Evolutionary conservation across 257 asterid genomes (phyloP).

Genomic region (Penstemon barbatus): DNA sequence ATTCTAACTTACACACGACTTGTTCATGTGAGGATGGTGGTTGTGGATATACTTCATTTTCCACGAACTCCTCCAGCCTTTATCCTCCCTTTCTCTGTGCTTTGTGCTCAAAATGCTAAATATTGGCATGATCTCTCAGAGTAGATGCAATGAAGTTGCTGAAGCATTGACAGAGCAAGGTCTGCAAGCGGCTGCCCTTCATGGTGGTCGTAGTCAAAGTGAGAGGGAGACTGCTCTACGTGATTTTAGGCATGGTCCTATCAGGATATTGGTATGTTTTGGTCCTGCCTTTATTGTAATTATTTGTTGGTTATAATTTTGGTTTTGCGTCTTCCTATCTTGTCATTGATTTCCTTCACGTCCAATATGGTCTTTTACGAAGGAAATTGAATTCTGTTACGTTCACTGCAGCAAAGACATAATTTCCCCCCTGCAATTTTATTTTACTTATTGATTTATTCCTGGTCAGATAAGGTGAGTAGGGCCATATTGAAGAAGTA

Average conservation of each 20-base stretch:
- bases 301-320: conserved; percentile 14
- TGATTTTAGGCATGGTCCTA: conserved; percentile 77
- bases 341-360: too few species aligned
- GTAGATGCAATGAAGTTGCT: conserved; percentile 90
- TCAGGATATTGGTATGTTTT: conserved; percentile 60
- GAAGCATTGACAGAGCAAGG: conserved; percentile 79
- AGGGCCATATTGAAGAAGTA: conserved; percentile 16
- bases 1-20: not conserved
- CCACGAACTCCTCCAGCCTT: not conserved
- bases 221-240: conserved; percentile 86
- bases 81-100: not conserved
- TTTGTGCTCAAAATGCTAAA: conserved; percentile 30
- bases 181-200: conserved; percentile 77
- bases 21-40: conserved; percentile 1
- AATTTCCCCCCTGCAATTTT: too few species aligned
- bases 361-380: too few species aligned
- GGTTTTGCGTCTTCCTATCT: too few species aligned
- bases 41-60: conserved; percentile 23
- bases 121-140: conserved; percentile 50
- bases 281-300: conserved; percentile 10
- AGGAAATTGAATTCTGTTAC: too few species aligned
- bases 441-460: not conserved
- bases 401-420: too few species aligned
- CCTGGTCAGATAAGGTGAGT: conserved; percentile 1
- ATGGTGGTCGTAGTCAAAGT: conserved; percentile 91